Conservation (phyloP, 495 filamentous ascomycete species). For the Penicillium crystallinum region DNA sequence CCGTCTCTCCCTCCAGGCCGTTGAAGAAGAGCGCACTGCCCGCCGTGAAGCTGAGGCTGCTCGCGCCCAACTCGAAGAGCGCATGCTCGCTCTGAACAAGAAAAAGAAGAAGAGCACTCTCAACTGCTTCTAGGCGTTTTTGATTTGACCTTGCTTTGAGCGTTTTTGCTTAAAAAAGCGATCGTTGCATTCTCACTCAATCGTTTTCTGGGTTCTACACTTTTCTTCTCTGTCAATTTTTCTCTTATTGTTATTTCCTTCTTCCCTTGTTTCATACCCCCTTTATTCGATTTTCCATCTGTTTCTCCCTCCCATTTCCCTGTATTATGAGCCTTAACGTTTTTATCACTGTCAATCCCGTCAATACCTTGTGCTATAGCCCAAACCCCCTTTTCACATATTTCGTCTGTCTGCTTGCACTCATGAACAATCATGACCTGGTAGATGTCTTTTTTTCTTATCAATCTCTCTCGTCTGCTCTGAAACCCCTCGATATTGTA, state of each 20-base stretch:
- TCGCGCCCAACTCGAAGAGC: slow-evolving; percentile 79
- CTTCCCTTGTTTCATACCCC: slow-evolving; percentile 24
- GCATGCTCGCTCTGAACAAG: slow-evolving; percentile 84
- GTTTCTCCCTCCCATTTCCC: slow-evolving; percentile 18
- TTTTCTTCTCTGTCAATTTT: slow-evolving; percentile 11
- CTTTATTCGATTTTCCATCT: slow-evolving; percentile 25
- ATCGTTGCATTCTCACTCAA: slow-evolving; percentile 2
- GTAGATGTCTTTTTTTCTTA: slow-evolving; percentile 10
- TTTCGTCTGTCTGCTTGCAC: slow-evolving; percentile 9
- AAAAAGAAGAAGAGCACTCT: slow-evolving; percentile 95
- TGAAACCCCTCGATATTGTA: slow-evolving; percentile 20
- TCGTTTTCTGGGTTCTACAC: slow-evolving; percentile 4
- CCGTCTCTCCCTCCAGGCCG: slow-evolving; percentile 81
- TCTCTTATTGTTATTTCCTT: slow-evolving; percentile 1
- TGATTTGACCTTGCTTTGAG: not conserved
- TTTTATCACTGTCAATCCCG: slow-evolving; percentile 16
- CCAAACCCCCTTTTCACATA: slow-evolving; percentile 15
- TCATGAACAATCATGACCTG: slow-evolving; percentile 15
- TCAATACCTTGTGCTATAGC: slow-evolving; percentile 26
- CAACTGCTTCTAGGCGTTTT: slow-evolving; percentile 74
- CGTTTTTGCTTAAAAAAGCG: not conserved
- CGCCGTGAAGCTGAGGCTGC: slow-evolving; percentile 84
- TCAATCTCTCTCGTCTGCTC: not conserved
- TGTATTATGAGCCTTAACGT: slow-evolving; percentile 50
- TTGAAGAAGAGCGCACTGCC: slow-evolving; percentile 90